Percentiles rank a stretch among this genome's conserved stretches.
These are phyloP conservation scores for Kalaharituber pfeilii DNA, from an alignment of 2,329 filamentous ascomycete species.

Conservation along the genomic window DNA sequence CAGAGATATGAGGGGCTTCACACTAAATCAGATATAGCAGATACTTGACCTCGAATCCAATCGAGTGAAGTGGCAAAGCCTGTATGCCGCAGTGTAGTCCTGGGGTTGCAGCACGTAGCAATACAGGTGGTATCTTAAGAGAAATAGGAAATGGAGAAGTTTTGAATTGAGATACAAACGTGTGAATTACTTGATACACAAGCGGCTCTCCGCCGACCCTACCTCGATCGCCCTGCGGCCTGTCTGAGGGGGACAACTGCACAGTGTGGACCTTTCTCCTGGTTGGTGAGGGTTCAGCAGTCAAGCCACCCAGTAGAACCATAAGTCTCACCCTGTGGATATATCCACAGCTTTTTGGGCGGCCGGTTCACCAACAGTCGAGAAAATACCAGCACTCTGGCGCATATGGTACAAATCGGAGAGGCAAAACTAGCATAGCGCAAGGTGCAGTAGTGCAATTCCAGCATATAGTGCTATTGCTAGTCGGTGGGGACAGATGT, in stretches of 20 bases:
- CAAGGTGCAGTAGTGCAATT: no score
- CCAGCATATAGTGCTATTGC: no score
- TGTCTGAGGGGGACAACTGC: no score
- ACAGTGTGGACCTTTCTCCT: neutral
- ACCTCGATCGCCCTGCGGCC: no score
- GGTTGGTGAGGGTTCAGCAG: no score
- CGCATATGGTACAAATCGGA: no score
- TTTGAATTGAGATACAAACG: neutral
- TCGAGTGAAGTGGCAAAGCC: neutral
- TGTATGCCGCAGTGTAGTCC: neutral
- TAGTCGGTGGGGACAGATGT: no score
- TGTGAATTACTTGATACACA: neutral
- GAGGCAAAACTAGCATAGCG: no score
- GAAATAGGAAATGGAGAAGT: conserved; percentile 1
- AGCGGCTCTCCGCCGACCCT: neutral
- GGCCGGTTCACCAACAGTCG: no score
- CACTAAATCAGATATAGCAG: conserved; percentile 8
- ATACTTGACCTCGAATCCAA: neutral
- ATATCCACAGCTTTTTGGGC: no score
- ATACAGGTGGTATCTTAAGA: neutral
- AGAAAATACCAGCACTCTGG: no score
- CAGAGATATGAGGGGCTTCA: conserved; percentile 15
- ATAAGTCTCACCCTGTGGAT: neutral
- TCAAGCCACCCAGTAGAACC: neutral
- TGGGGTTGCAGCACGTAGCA: neutral